phyloP scores from a whole-genome alignment of 2,329 filamentous ascomycete genomes.

The Fusarium brachygibbosum region DNA sequence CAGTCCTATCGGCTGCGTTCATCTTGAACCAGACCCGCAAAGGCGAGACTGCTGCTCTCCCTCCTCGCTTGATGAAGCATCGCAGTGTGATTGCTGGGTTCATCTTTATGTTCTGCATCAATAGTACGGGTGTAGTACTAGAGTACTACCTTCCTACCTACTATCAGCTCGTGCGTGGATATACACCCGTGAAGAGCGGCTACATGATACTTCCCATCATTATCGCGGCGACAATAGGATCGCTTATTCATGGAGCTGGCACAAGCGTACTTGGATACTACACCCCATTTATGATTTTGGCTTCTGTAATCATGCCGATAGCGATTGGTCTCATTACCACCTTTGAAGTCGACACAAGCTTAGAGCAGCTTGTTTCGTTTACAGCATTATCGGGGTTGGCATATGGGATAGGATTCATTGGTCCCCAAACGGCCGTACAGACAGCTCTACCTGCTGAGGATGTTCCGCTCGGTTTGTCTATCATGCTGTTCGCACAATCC shows the following conservation, averaged over 20 bases:
- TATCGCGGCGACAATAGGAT: conserved; percentile 19
- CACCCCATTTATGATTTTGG: conserved; percentile 28
- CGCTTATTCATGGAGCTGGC: conserved; percentile 23
- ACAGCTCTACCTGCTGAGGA: conserved; percentile 17
- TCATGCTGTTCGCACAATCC: conserved; percentile 40
- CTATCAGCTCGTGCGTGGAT: conserved; percentile 58
- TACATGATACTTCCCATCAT: conserved; percentile 45
- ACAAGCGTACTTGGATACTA: conserved; percentile 33
- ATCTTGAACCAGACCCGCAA: not conserved
- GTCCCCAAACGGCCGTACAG: conserved; percentile 28
- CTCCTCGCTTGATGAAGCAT: conserved; percentile 56
- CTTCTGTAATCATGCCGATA: conserved; percentile 25
- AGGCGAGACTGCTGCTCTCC: conserved; percentile 54
- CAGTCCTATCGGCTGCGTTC: not conserved
- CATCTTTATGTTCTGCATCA: conserved; percentile 55
- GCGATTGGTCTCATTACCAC: conserved; percentile 19
- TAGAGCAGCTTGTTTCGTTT: conserved; percentile 12
- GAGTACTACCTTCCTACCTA: conserved; percentile 58
- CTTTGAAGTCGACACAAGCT: conserved; percentile 16
- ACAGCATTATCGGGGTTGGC: conserved; percentile 17
- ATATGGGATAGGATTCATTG: conserved; percentile 31
- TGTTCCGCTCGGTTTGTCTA: conserved; percentile 40
- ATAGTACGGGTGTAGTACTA: conserved; percentile 48
- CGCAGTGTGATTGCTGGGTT: conserved; percentile 54
- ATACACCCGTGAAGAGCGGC: conserved; percentile 51